These are phyloP conservation scores for Cryptosporidium viatorum DNA, from an alignment of 169 alveolate species.

Conservation along the genomic window DNA sequence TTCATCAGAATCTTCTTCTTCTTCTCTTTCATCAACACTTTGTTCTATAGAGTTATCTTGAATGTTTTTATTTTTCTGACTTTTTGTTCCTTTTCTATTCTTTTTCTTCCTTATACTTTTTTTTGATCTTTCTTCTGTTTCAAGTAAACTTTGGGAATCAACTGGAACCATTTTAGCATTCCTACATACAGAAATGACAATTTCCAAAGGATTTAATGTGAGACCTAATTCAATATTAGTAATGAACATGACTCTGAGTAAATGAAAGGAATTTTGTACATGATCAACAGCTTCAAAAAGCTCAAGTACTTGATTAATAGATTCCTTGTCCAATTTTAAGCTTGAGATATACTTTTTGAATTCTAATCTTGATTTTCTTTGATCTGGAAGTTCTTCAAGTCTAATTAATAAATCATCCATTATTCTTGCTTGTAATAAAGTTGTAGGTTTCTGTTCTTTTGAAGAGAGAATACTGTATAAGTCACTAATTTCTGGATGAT, in stretches of 20 bases:
- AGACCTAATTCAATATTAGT: slow-evolving; percentile 28
- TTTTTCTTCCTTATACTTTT: not conserved
- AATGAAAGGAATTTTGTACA: slow-evolving; percentile 25
- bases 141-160: not conserved
- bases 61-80: not conserved
- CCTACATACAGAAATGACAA: slow-evolving; percentile 35
- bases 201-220: slow-evolving; percentile 44
- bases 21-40: not conserved
- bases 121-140: not conserved
- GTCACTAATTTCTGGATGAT: slow-evolving; percentile 10
- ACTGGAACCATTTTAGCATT: slow-evolving; percentile 57
- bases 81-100: not conserved
- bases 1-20: not conserved
- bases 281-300: slow-evolving; percentile 61
- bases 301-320: not conserved
- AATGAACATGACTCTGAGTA: slow-evolving; percentile 23
- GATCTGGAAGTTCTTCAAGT: slow-evolving; percentile 44
- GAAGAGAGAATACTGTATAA: slow-evolving; percentile 35
- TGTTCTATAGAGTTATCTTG: not conserved
- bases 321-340: not conserved
- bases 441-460: slow-evolving; percentile 8
- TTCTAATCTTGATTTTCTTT: slow-evolving; percentile 43
- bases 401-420: slow-evolving; percentile 27
- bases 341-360: not conserved
- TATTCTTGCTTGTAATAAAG: slow-evolving; percentile 7